Base-by-base conservation (phyloP, 148 eudicot species). In the Vaccinium corymbosum region DNA sequence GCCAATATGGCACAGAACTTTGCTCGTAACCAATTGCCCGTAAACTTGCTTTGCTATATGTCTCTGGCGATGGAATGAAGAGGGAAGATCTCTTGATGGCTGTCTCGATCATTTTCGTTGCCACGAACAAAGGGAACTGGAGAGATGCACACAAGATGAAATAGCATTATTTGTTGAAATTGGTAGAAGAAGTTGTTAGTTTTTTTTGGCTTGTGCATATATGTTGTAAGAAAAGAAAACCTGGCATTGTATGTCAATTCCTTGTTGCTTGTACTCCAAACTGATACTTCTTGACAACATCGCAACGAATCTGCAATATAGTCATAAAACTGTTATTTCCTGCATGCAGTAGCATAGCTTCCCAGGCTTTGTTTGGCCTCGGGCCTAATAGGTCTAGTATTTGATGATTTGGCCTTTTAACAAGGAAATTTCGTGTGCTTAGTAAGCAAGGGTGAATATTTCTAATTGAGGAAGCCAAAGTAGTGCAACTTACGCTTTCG, bases 181-280 rank as follows among this genome's bases (percentile, higher is more conserved):
- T 55, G 19, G 59, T 3, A 14, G 5, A n/a, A n/a, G n/a, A n/a
- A n/a, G n/a, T 25, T 13, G 29, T 53, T 78, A 1, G 3, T 78
- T 78, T 51, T n/a, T n/a, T 10, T 22, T 53, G 2, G 14, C 8
- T 14, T 9, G 0, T 49, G 50, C 3, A 20, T 48, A 77, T 17
- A 9, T 74, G 52, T n/a, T 50, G 32, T 25, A 4, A 81, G 42
- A 25, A 48, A 61, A 15, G 20, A 56, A 32, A 85, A 94, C 97
- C 94, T 92, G 97, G 85, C 95, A 92, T 76, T 94, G 95, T 70
- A 92, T 92, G 88, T 91, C 95, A 64, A 94, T 92, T 20, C 95
- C 97, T 81, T 91, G 85, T 3, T 90, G 89, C 89, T 91, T 92
- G 86, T 94, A 92, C 82, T 92, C 97, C 82, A 92, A 87, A 87